Conservation (phyloP, 169 alveolate genomes). For the Cryptosporidium ubiquitum region DNA sequence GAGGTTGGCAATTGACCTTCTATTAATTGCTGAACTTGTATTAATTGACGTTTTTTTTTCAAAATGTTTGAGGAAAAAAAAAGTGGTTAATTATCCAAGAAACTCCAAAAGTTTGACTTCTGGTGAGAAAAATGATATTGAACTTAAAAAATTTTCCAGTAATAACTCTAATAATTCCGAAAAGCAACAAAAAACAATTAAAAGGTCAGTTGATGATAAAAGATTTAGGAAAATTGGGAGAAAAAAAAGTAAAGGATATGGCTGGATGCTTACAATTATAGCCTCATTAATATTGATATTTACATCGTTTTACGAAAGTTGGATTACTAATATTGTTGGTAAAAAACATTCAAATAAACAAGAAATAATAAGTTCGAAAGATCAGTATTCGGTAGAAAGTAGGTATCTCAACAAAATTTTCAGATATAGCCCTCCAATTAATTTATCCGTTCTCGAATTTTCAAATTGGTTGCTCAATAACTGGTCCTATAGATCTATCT, state of each 20-base stretch:
- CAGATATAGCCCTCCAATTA: constrained; percentile 13
- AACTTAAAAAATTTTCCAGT: constrained; percentile 7
- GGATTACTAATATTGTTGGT: neutral
- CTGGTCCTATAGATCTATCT: constrained; percentile 36
- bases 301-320: constrained; percentile 6
- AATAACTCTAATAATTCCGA: neutral
- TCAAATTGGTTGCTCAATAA: constrained; percentile 29
- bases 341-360: neutral
- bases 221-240: neutral
- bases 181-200: neutral
- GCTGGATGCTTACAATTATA: constrained; percentile 17
- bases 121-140: neutral
- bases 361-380: neutral
- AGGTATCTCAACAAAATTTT: neutral
- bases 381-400: constrained; percentile 9
- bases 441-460: constrained; percentile 15
- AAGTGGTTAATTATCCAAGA: neutral
- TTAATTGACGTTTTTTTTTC: neutral
- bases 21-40: neutral
- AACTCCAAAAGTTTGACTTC: neutral
- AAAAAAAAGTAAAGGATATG: constrained; percentile 44
- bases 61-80: neutral
- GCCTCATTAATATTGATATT: constrained; percentile 10
- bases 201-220: neutral
- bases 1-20: constrained; percentile 6